Percentiles rank a stretch among this genome's conserved stretches.
These are phyloP conservation scores for Aphanomyces stellatus DNA, from an alignment of 352 stramenopile species.

Conservation along the genomic window DNA sequence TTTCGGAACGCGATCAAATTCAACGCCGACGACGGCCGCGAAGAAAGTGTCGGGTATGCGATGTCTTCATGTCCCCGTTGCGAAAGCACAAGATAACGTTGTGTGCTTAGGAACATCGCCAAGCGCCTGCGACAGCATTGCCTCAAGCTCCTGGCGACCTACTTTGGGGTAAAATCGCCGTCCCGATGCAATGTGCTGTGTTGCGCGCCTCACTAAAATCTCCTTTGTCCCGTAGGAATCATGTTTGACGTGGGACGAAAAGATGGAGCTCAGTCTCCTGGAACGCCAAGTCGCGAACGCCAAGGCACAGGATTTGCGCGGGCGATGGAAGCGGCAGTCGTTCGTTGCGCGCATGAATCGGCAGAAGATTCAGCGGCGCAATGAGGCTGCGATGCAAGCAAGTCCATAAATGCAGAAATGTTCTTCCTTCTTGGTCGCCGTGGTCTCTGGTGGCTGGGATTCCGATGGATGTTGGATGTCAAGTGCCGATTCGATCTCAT, in stretches of 20 bases:
- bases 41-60: constrained; percentile 58
- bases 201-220: too few species aligned
- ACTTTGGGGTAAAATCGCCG: background rate
- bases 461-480: too few species aligned
- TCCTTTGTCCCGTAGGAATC: constrained; percentile 28
- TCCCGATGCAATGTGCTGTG: too few species aligned
- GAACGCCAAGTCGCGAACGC: constrained; percentile 44
- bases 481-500: too few species aligned
- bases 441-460: too few species aligned
- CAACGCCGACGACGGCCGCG: constrained; percentile 67
- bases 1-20: constrained; percentile 83
- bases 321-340: constrained; percentile 65
- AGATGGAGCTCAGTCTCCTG: constrained; percentile 44
- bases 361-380: constrained; percentile 57
- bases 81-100: background rate
- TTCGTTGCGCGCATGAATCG: constrained; percentile 76
- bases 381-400: constrained; percentile 11
- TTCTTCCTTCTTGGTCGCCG: too few species aligned
- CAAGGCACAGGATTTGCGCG: constrained; percentile 34
- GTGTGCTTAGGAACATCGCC: constrained; percentile 41
- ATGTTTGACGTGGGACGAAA: constrained; percentile 49
- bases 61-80: background rate
- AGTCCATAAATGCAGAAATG: too few species aligned
- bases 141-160: constrained; percentile 48
- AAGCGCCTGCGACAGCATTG: constrained; percentile 41